A percentile compares a stretch with the other conserved stretches of the same genome.
phyloP scores from a whole-genome alignment of 164 flowering plant genomes.

The Liquidambar formosana region DNA sequence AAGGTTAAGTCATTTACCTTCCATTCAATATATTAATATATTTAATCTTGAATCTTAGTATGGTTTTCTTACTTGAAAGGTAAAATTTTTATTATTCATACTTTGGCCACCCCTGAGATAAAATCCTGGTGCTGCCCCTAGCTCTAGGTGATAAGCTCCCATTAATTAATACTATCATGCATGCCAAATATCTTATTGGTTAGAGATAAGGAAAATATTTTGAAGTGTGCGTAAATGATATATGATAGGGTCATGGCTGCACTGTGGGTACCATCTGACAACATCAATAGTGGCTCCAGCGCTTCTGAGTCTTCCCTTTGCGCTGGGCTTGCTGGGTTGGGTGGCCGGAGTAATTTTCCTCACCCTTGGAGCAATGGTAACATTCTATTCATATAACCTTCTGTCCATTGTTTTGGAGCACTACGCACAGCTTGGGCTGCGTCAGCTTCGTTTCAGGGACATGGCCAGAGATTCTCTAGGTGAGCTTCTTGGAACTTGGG shows the following conservation, averaged over 20 bases:
- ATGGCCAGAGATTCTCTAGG: conserved; percentile 52
- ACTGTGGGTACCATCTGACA: conserved; percentile 57
- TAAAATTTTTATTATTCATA: too few species aligned
- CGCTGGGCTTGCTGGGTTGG: conserved; percentile 47
- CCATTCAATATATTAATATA: too few species aligned
- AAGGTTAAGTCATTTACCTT: too few species aligned
- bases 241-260: conserved; percentile 52
- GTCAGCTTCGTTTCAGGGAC: conserved; percentile 50
- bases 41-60: too few species aligned
- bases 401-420: conserved; percentile 52
- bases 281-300: conserved; percentile 50
- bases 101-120: too few species aligned
- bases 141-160: too few species aligned
- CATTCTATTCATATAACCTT: conserved; percentile 53
- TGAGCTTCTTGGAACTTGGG: not conserved
- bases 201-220: too few species aligned
- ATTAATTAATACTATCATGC: too few species aligned
- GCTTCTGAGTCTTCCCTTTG: conserved; percentile 46
- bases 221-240: too few species aligned
- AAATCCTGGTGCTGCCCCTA: too few species aligned
- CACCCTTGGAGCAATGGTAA: conserved; percentile 24
- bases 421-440: conserved; percentile 36
- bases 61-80: too few species aligned
- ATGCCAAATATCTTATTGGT: too few species aligned
- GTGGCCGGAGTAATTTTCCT: conserved; percentile 29